Conservation (phyloP, 257 asterid species). For the Coffea eugenioides region DNA sequence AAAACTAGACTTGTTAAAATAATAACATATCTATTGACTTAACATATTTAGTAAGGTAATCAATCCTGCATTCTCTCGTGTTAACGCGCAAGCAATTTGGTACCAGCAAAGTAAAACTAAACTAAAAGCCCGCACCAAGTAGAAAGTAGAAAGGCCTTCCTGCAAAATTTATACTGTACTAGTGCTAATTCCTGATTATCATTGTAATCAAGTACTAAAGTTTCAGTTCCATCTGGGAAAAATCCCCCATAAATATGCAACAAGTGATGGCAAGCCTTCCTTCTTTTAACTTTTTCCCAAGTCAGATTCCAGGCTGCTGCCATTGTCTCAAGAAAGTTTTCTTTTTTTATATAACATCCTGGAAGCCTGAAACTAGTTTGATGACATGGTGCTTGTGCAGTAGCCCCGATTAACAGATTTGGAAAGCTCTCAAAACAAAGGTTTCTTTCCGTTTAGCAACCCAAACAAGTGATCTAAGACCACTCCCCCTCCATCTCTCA, state of each 20-base stretch:
- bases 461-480: slow-evolving; percentile 76
- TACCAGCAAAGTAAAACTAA: too few relatives aligned
- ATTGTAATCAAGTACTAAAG: not conserved
- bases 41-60: too few relatives aligned
- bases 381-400: not conserved
- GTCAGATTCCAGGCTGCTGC: not conserved
- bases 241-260: not conserved
- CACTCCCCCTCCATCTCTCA: slow-evolving; percentile 73
- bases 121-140: too few relatives aligned
- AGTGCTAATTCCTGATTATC: not conserved
- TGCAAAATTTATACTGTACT: not conserved
- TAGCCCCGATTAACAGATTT: not conserved
- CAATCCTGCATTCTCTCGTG: too few relatives aligned
- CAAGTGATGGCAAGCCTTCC: not conserved
- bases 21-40: too few relatives aligned
- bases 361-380: not conserved
- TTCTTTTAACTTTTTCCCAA: too few relatives aligned
- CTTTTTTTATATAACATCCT: not conserved
- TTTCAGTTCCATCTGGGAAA: too few relatives aligned
- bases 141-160: not conserved
- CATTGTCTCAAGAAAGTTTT: too few relatives aligned
- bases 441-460: slow-evolving; percentile 85
- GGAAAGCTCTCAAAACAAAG: slow-evolving; percentile 46
- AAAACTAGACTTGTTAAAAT: too few relatives aligned
- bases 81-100: too few relatives aligned